Base-by-base conservation (phyloP, 1,139 yeast genomes). In the Candida albicans region DNA sequence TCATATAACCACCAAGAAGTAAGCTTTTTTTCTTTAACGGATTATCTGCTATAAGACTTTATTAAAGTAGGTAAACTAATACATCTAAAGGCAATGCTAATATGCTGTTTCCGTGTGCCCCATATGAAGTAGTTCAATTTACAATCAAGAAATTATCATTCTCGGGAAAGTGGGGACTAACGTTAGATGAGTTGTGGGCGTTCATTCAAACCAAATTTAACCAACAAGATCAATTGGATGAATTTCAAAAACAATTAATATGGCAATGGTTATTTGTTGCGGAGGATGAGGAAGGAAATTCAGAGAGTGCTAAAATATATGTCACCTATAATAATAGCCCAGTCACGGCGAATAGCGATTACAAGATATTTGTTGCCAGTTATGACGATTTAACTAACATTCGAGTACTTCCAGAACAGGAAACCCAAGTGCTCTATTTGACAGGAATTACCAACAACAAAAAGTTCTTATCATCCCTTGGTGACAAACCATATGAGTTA, bases 201-300 rank as follows among this genome's bases (percentile, higher is more conserved):
- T 44, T 53, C 10, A 55, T 69, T 9, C 45, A 53, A 8, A 8
- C 37, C 1, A 62, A 58, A 43, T 50, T 66, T 35, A 44, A 50
- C 4, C 58, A 52, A 51, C 24, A 30, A 14, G 40, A 44, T 2
- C 44, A 44, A 24, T 35, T 68, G 10, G 75, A 70, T 53, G 51
- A 51, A 5, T 70, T 68, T 52, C 70, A 65, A 45, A 69, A 68
- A 50, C 65, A 62, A 49, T 57, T 64, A 6, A 60, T 70, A 13
- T 70, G 76, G 76, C 65, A 64, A 46, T 70, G 75, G 75, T 42
- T 70, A 24, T 69, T 69, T 44, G 64, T 61, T 47, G 56, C 53
- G 27, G 49, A 46, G 4, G 46, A 40, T 9, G 41, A 53, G 11
- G 38, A 37, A 14, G 52, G 55, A 13, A 59, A 52, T n/a, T 53